Conservation (phyloP, 2,329 filamentous ascomycete genomes). For the Aspergillus ustus region DNA sequence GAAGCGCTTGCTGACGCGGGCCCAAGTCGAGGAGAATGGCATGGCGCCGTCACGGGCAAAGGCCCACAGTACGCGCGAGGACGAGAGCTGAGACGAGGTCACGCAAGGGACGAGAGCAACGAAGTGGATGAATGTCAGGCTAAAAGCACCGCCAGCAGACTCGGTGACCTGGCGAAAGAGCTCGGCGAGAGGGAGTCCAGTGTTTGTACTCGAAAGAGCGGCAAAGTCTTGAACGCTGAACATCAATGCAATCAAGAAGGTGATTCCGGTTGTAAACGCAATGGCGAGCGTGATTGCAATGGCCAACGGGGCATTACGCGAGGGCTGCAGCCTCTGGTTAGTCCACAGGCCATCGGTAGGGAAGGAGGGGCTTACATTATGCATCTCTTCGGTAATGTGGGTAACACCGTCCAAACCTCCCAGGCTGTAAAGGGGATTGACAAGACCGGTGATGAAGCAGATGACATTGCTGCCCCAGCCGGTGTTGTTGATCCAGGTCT, state of each 20-base stretch:
- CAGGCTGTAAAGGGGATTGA: slow-evolving; percentile 13
- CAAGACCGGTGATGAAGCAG: slow-evolving; percentile 17
- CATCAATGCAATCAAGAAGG: slow-evolving; percentile 13
- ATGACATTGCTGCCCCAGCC: slow-evolving; percentile 18
- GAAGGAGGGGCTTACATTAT: neutral
- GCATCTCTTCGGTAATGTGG: slow-evolving; percentile 17
- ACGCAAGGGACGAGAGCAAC: slow-evolving; percentile 11
- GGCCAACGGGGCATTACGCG: slow-evolving; percentile 13
- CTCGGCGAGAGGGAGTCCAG: slow-evolving; percentile 10
- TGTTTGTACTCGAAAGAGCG: slow-evolving; percentile 5
- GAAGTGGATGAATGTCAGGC: slow-evolving; percentile 14
- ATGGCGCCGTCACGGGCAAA: slow-evolving; percentile 18
- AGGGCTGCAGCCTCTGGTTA: slow-evolving; percentile 7
- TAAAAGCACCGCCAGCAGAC: slow-evolving; percentile 12
- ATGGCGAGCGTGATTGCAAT: slow-evolving; percentile 12
- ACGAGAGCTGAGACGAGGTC: slow-evolving; percentile 10
- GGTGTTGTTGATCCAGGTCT: slow-evolving; percentile 16
- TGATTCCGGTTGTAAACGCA: slow-evolving; percentile 10
- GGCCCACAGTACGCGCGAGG: slow-evolving; percentile 17
- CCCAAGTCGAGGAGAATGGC: slow-evolving; percentile 8
- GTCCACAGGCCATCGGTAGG: neutral
- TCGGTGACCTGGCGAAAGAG: slow-evolving; percentile 13
- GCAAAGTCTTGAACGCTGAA: slow-evolving; percentile 14
- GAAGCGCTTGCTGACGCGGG: slow-evolving; percentile 8
- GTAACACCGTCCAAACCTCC: slow-evolving; percentile 11